Percentiles rank a stretch among this genome's conserved stretches.
phyloP scores from a whole-genome alignment of 75 land plant species.

The Chamaecyparis obtusa region DNA sequence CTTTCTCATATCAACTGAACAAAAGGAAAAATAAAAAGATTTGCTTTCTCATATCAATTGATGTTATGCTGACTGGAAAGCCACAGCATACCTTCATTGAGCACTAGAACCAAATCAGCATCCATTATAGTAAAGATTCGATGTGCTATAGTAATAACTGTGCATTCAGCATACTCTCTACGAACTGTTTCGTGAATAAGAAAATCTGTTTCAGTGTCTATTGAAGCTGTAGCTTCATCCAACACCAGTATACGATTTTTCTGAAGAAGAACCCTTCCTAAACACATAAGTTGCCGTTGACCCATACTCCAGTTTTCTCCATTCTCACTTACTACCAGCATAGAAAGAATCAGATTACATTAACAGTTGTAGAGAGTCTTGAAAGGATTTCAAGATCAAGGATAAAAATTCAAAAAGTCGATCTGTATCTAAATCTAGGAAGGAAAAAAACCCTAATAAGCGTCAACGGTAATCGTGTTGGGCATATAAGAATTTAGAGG shows the following conservation, averaged over 20 bases:
- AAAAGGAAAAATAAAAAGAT: not conserved
- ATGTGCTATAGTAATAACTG: slow-evolving; percentile 62
- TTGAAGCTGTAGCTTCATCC: slow-evolving; percentile 48
- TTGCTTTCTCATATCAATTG: no score
- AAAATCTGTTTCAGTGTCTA: slow-evolving; percentile 36
- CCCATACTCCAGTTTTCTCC: slow-evolving; percentile 57
- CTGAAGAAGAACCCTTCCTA: slow-evolving; percentile 39
- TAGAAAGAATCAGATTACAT: not conserved
- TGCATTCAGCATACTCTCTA: slow-evolving; percentile 32
- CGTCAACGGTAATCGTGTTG: no score
- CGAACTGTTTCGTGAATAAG: slow-evolving; percentile 26
- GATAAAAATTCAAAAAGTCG: not conserved
- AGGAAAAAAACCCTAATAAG: not conserved
- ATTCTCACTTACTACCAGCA: slow-evolving; percentile 46
- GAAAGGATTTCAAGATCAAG: not conserved
- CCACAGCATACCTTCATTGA: slow-evolving; percentile 31
- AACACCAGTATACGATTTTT: slow-evolving; percentile 30
- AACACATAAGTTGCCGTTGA: slow-evolving; percentile 46
- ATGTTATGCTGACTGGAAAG: not conserved
- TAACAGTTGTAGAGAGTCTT: not conserved
- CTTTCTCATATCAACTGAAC: not conserved
- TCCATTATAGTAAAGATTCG: slow-evolving; percentile 51
- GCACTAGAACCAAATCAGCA: slow-evolving; percentile 38
- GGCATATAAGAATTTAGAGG: not conserved
- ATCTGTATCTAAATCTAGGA: not conserved